Evolutionary conservation across 1,284 basidiomycete species (phyloP), one percentile per base, ranked within the genome.

Genomic region (Sporisorium iseilematis-ciliati): DNA sequence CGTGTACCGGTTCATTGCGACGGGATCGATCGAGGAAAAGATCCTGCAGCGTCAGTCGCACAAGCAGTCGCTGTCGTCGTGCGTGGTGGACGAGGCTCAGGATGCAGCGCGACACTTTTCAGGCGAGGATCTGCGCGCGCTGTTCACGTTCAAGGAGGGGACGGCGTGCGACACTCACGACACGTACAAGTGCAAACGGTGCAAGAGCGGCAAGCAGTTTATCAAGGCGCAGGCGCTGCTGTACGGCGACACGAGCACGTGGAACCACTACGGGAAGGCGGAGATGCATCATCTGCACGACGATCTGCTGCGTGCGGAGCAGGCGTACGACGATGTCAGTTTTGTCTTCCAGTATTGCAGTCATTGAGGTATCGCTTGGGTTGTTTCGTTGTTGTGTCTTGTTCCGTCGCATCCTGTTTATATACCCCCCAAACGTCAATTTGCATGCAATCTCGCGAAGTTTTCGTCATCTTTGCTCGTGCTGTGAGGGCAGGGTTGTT

Each of bases 1-100:
- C 79, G 96, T 98, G 3, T 99, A 99, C 84, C 93, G 96, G 21
- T 99, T 98, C 86, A 95, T 97, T 80, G 92, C 94, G 1, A 97
- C 96, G 0, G 96, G 96, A 1, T 97, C 95, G 2, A 97, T 99
- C 75, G 97, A 99, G 86, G 97, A 99, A 86, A 99, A 98, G 88
- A 97, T 98, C 72, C 95, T 97, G 86, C 95, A 97, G 86, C 94
- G 86, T 4, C 86, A 86, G 65, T 95, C 95, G 45, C 92, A 92
- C 82, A 99, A 99, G 86, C 95, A 97, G 86, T 94, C 95, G 4
- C 89, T 99, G 2, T 99, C 97, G 0, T 95, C 95, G 0, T 94
- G 94, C 23, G 95, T 99, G 4, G 95, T 99, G 12, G 96, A 99
- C 84, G 95, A 97, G 85, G 96, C 95, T 73, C 93, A 97, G 86